Base-by-base conservation (phyloP, 257 asterid genomes). In the Primulina huaijiensis region DNA sequence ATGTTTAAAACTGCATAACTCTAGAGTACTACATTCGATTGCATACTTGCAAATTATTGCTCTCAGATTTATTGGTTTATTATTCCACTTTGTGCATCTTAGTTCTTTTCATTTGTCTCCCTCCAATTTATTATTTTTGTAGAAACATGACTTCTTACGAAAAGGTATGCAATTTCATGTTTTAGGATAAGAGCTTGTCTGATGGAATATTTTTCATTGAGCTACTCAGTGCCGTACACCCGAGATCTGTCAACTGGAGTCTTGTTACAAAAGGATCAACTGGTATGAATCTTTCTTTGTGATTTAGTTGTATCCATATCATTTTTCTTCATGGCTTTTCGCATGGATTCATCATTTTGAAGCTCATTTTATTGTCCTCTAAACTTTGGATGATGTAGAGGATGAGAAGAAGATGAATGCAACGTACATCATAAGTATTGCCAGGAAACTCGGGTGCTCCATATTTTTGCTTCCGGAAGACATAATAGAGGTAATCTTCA, bases 401-500 rank as follows among this genome's bases (percentile, higher is more conserved):
- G 96, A 89, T 77, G 95, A 94, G 80, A 91, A 91, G 65, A 87
- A 85, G 82, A 88, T 94, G 96, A 94, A 94, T 27, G 97, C 97
- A 19, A 88, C 91, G 58, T 94, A 94, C 79, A 88, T 89, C 64
- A 94, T 91, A 78, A 94, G 97, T 72, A 84, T 94, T 27, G 99
- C 99, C 53, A 86, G 97, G 78, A 94, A 94, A 82, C 92, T 91
- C n/a, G 99, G 99, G 34, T 94, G 99, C 72, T 94, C 97, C 7
- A 86, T 94, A 69, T 94, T 94, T 72, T 81, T 94, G 83, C 96
- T 94, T 46, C 95, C 96, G 16, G 97, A 94, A 73, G 99, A 93
- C 87, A 85, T 93, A 83, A 82, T 85, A 2, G 97, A 89, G 96
- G 99, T 89, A 86, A 74, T 69, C 60, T 29, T 46, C 12, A 29